These are phyloP conservation scores for Pseudogymnoascus sp. DNA, from an alignment of 2,329 filamentous ascomycete genomes.

Conservation along the genomic window DNA sequence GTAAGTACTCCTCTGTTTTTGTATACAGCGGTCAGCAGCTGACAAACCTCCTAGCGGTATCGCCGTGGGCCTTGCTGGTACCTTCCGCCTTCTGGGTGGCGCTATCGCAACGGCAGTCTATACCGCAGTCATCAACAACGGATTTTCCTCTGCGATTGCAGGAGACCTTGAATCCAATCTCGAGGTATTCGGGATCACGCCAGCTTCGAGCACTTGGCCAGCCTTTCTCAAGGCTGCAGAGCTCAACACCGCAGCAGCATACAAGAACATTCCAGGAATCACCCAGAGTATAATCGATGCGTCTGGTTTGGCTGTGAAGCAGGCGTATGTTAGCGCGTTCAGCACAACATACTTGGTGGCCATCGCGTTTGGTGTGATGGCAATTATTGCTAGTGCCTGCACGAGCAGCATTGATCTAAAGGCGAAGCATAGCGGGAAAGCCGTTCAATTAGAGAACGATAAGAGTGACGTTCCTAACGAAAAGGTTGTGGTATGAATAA, in stretches of 20 bases:
- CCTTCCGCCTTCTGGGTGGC: too few relatives aligned
- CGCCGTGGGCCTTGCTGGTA: too few relatives aligned
- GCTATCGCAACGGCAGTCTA: slow-evolving; percentile 33
- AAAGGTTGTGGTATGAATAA: too few relatives aligned
- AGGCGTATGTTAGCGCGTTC: slow-evolving; percentile 32
- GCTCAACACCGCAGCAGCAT: slow-evolving; percentile 28
- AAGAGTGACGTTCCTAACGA: too few relatives aligned
- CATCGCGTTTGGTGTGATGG: slow-evolving; percentile 33
- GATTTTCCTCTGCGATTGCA: slow-evolving; percentile 25
- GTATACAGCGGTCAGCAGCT: slow-evolving; percentile 22
- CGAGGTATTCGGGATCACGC: slow-evolving; percentile 14
- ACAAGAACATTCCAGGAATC: slow-evolving; percentile 29
- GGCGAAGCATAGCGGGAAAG: too few relatives aligned
- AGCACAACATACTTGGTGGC: slow-evolving; percentile 33
- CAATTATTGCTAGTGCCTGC: slow-evolving; percentile 22
- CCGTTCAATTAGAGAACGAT: too few relatives aligned
- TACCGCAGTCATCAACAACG: slow-evolving; percentile 31
- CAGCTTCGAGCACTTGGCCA: slow-evolving; percentile 19
- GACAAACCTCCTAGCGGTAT: too few relatives aligned
- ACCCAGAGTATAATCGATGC: slow-evolving; percentile 26
- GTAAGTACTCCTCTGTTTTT: slow-evolving; percentile 20
- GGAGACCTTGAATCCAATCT: slow-evolving; percentile 14
- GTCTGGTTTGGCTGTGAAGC: slow-evolving; percentile 29
- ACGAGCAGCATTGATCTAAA: too few relatives aligned
- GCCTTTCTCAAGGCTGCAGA: slow-evolving; percentile 22